Percentiles rank a stretch among this genome's conserved stretches.
Conservation (phyloP, 73 alveolate species). For the Paramecium pentaurelia region DNA sequence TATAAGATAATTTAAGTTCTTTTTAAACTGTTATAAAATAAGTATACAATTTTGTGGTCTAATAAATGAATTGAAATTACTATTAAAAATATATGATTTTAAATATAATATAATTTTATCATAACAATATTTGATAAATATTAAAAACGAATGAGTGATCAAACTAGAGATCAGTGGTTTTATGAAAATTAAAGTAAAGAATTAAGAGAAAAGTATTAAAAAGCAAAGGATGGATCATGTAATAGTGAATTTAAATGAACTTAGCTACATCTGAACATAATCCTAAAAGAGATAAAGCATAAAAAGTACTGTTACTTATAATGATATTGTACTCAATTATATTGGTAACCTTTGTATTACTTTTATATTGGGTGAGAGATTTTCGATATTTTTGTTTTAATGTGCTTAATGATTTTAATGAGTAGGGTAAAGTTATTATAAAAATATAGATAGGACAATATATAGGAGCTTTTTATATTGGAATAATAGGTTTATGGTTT, state of each 20-base stretch:
- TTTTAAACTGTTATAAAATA: neutral
- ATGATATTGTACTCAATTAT: neutral
- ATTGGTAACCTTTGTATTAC: neutral
- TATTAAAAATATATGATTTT: neutral
- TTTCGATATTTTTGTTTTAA: constrained; percentile 28
- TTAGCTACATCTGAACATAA: neutral
- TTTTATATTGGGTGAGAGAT: neutral
- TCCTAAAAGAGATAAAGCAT: constrained; percentile 7
- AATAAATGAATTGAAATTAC: neutral
- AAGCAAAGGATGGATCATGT: constrained; percentile 23
- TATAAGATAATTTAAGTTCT: neutral
- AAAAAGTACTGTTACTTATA: neutral
- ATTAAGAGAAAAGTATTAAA: constrained; percentile 10
- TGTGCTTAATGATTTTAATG: neutral
- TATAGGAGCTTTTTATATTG: constrained; percentile 12
- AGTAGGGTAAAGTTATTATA: neutral
- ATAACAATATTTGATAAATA: neutral
- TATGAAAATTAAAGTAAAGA: constrained; percentile 19
- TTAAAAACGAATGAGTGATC: constrained; percentile 21
- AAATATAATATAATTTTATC: neutral
- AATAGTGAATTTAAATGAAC: neutral
- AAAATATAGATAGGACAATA: neutral
- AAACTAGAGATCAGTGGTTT: neutral
- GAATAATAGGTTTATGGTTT: constrained; percentile 31
- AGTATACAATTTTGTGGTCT: neutral